Conservation (phyloP, 2,329 filamentous ascomycete species). For the Westerdykella ornata region DNA sequence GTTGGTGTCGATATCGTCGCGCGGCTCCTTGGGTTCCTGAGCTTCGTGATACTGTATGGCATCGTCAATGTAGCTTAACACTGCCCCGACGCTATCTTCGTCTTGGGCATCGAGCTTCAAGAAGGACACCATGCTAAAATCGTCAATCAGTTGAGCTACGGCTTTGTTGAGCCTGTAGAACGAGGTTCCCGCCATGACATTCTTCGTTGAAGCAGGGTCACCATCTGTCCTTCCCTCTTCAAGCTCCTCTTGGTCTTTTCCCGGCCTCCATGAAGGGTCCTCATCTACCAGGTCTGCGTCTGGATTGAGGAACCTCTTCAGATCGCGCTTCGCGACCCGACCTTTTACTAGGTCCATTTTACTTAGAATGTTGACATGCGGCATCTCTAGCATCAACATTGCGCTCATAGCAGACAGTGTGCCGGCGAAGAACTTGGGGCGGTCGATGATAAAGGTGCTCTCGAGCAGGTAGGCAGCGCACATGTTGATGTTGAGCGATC, state of each 20-base stretch:
- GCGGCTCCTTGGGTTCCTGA: constrained; percentile 80
- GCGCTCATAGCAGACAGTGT: constrained; percentile 95
- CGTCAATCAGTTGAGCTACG: constrained; percentile 86
- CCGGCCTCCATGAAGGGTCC: constrained; percentile 52
- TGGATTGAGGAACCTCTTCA: constrained; percentile 85
- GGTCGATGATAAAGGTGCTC: constrained; percentile 89
- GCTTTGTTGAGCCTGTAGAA: constrained; percentile 81
- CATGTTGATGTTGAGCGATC: constrained; percentile 79
- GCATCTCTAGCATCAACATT: constrained; percentile 97
- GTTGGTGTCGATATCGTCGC: constrained; percentile 37
- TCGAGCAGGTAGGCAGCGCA: constrained; percentile 94
- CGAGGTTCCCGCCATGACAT: constrained; percentile 71
- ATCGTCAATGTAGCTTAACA: constrained; percentile 90
- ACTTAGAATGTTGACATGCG: constrained; percentile 90
- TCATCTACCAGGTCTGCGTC: constrained; percentile 78
- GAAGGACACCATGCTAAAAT: constrained; percentile 97
- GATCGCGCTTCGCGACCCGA: constrained; percentile 75
- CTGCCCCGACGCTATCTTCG: constrained; percentile 79
- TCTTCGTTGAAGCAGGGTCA: constrained; percentile 59
- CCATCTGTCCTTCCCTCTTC: constrained; percentile 47
- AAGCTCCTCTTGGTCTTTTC: constrained; percentile 10
- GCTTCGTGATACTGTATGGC: constrained; percentile 90
- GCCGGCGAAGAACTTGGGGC: constrained; percentile 94
- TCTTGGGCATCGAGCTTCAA: constrained; percentile 82
- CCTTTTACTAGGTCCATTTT: constrained; percentile 98